phyloP scores from a whole-genome alignment of 768 basidiomycete species.

The Suillus sp. region DNA sequence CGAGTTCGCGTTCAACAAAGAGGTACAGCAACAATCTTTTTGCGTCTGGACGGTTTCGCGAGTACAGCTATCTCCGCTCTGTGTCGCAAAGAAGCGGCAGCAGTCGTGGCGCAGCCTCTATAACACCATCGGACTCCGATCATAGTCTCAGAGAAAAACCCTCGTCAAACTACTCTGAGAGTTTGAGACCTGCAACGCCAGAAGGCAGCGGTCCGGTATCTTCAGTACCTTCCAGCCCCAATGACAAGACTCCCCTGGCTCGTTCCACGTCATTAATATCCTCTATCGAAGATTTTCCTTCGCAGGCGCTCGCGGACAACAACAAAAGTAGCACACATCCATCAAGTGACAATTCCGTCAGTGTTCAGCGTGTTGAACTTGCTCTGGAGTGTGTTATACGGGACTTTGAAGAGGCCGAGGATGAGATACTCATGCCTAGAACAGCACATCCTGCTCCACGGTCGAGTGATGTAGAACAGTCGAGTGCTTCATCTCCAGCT shows the following conservation, averaged over 20 bases:
- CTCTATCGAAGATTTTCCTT: conserved; percentile 33
- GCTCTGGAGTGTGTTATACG: conserved; percentile 76
- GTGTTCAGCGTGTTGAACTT: conserved; percentile 61
- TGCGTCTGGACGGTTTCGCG: conserved; percentile 76
- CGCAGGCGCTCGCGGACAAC: conserved; percentile 21
- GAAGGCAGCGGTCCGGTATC: conserved; percentile 47
- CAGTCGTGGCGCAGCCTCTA: conserved; percentile 39
- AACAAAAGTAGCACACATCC: conserved; percentile 16
- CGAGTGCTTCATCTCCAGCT: conserved; percentile 22
- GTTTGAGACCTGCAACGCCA: conserved; percentile 56
- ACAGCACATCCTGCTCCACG: conserved; percentile 52
- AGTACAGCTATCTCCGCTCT: conserved; percentile 70
- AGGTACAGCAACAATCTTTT: conserved; percentile 88
- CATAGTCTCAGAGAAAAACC: conserved; percentile 48
- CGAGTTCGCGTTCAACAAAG: conserved; percentile 52
- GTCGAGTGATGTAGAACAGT: conserved; percentile 29
- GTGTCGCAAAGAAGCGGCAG: conserved; percentile 49
- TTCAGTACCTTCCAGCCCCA: conserved; percentile 46
- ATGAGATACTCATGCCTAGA: conserved; percentile 76
- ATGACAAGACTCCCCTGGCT: conserved; percentile 39
- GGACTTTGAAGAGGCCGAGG: conserved; percentile 72
- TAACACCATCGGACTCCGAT: conserved; percentile 49
- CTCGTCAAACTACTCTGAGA: conserved; percentile 45
- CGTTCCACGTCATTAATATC: conserved; percentile 46
- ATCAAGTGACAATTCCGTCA: conserved; percentile 50